A percentile compares a stretch with the other conserved stretches of the same genome.
phyloP scores from a whole-genome alignment of 2,329 filamentous ascomycete species.

The Penicillium hesseltinei region DNA sequence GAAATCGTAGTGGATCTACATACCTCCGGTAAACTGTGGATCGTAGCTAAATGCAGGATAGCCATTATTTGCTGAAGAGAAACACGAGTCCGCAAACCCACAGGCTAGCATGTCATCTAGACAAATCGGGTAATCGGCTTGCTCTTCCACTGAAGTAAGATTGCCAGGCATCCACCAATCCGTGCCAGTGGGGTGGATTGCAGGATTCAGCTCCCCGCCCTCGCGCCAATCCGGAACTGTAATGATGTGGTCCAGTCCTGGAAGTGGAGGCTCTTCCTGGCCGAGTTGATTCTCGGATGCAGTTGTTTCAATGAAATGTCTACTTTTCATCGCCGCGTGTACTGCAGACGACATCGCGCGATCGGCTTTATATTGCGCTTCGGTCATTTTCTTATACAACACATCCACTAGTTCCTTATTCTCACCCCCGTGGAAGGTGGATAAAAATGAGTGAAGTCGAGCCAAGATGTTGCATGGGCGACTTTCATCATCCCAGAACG shows the following conservation, averaged over 20 bases:
- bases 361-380: background rate
- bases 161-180: background rate
- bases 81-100: background rate
- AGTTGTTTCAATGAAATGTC: background rate
- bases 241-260: background rate
- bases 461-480: background rate
- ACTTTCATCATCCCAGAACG: background rate
- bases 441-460: background rate
- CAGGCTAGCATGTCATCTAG: background rate
- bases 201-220: background rate
- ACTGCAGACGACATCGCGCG: background rate
- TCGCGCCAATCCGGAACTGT: background rate
- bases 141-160: background rate
- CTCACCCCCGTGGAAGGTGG: background rate
- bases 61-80: background rate
- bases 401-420: background rate
- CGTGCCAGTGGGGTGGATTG: background rate
- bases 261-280: background rate
- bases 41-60: background rate
- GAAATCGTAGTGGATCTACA: background rate
- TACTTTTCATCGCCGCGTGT: background rate
- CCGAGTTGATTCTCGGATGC: background rate
- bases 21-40: background rate
- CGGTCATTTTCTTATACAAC: background rate
- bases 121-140: background rate